phyloP scores from a whole-genome alignment of 768 basidiomycete genomes.

The Lentinula boryana region DNA sequence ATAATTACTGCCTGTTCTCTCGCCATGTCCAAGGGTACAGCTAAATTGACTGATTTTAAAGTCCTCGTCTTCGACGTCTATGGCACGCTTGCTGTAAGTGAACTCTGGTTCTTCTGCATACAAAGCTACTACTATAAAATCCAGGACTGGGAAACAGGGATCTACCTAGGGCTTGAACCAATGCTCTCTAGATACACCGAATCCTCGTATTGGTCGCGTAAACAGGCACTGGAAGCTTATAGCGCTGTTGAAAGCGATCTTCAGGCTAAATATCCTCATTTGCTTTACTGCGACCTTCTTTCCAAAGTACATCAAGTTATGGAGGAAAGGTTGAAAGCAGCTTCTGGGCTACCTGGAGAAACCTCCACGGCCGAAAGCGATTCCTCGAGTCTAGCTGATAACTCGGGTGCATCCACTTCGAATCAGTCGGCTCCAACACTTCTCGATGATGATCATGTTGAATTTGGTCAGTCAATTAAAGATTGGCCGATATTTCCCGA shows the following conservation, averaged over 20 bases:
- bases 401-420: constrained; percentile 7
- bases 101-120: background rate
- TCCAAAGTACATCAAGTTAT: constrained; percentile 37
- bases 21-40: background rate
- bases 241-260: constrained; percentile 48
- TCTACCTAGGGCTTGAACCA: constrained; percentile 49
- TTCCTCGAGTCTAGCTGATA: constrained; percentile 14
- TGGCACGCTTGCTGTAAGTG: constrained; percentile 58
- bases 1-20: no score
- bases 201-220: constrained; percentile 38
- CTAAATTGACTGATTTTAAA: constrained; percentile 37
- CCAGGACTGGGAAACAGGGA: constrained; percentile 71
- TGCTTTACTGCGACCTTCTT: constrained; percentile 59
- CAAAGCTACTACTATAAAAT: background rate
- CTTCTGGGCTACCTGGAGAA: constrained; percentile 16
- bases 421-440: background rate
- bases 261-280: constrained; percentile 48
- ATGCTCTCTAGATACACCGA: constrained; percentile 37
- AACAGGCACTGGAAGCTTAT: constrained; percentile 49
- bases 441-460: constrained; percentile 25
- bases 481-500: constrained; percentile 67
- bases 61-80: constrained; percentile 73
- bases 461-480: constrained; percentile 55
- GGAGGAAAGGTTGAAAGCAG: constrained; percentile 28
- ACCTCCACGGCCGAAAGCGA: constrained; percentile 15